Percentiles rank a stretch among this genome's conserved stretches.
Conservation (phyloP, 2,329 filamentous ascomycete species). For the Chrysoporthe austroafricana region DNA sequence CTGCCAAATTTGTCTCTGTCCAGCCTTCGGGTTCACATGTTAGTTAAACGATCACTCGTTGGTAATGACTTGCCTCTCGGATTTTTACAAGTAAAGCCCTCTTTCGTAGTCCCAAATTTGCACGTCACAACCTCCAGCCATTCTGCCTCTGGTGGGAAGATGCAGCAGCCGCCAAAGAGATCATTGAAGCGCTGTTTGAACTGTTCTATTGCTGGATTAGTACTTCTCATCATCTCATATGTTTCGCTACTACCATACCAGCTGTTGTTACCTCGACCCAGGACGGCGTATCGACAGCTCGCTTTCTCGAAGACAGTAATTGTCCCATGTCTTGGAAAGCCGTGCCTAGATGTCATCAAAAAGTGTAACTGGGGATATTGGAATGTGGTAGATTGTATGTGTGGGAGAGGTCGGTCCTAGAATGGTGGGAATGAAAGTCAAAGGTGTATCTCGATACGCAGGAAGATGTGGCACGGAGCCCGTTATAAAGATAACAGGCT, state of each 20-base stretch:
- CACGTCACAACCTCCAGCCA: not conserved
- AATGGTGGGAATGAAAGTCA: too few species aligned
- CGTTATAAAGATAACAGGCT: too few species aligned
- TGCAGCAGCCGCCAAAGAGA: not conserved
- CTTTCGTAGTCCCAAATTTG: slow-evolving; percentile 6
- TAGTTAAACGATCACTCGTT: not conserved
- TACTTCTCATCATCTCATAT: not conserved
- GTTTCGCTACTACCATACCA: not conserved
- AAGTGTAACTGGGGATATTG: too few species aligned
- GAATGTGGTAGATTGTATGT: too few species aligned
- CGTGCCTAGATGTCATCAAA: too few species aligned
- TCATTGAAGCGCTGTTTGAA: not conserved
- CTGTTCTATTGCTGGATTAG: not conserved
- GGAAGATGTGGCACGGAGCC: too few species aligned
- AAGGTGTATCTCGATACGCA: too few species aligned
- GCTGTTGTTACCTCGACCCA: not conserved
- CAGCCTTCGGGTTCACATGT: not conserved
- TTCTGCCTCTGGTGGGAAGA: not conserved
- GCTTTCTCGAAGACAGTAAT: not conserved
- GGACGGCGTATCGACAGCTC: not conserved
- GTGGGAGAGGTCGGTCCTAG: too few species aligned
- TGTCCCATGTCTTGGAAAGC: not conserved
- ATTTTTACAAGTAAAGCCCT: not conserved
- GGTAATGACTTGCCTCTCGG: not conserved
- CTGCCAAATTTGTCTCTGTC: not conserved